These are phyloP conservation scores for Colletotrichum nymphaeae DNA, from an alignment of 2,329 filamentous ascomycete species.

Conservation along the genomic window DNA sequence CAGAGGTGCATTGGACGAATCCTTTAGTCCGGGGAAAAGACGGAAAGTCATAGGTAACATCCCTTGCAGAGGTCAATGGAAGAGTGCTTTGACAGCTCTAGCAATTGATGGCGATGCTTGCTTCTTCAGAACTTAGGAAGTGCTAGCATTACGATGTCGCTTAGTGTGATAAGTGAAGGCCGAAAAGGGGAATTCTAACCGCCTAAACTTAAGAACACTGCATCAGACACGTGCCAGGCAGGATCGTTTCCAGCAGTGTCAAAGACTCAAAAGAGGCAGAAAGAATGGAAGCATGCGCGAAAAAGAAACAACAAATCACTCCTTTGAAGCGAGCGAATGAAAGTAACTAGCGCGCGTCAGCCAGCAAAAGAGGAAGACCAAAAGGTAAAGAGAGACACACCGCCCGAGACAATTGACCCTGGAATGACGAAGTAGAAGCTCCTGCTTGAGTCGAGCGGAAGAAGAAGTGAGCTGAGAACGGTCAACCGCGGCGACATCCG, in stretches of 20 bases:
- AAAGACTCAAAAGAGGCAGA: neutral
- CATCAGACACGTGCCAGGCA: neutral
- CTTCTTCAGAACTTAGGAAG: neutral
- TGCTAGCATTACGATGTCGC: neutral
- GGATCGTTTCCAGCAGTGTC: neutral
- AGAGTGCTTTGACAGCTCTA: neutral
- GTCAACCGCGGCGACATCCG: constrained; percentile 12
- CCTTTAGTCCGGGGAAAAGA: neutral
- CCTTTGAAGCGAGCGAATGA: neutral
- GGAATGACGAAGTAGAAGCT: constrained; percentile 2
- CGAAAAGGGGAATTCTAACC: neutral
- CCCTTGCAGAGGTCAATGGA: neutral
- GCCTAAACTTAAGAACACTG: neutral
- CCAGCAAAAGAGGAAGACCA: no score
- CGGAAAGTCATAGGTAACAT: neutral
- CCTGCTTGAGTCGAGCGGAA: neutral
- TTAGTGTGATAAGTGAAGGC: no score
- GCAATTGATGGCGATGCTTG: neutral
- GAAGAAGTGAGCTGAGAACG: constrained; percentile 8
- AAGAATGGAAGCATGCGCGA: neutral
- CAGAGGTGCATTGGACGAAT: neutral
- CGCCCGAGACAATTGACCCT: neutral
- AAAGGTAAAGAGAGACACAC: neutral
- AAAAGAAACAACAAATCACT: neutral
- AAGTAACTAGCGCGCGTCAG: neutral